Evolutionary conservation across 306 rosid species (phyloP).

Genomic region (Pterocarpus macrocarpus): DNA sequence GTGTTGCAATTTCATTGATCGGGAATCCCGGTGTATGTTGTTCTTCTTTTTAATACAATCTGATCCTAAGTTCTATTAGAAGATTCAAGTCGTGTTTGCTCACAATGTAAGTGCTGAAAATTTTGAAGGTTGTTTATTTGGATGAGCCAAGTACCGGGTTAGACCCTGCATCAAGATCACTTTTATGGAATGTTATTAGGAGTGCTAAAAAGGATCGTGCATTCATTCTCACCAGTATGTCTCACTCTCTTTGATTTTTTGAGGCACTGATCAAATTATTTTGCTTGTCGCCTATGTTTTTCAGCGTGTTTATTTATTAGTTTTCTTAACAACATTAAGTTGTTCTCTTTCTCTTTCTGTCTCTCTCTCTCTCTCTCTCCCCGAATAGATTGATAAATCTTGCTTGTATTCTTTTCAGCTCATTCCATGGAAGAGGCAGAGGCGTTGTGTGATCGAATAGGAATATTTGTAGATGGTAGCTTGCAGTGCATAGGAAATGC

Average conservation of each 20-base stretch:
- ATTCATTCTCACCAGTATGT: conserved; percentile 84
- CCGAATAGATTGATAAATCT: conserved; percentile 24
- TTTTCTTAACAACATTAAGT: conserved; percentile 4
- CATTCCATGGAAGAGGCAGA: conserved; percentile 99
- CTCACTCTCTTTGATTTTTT: conserved; percentile 42
- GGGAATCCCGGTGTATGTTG: conserved; percentile 81
- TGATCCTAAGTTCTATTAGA: not conserved
- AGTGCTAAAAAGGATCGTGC: conserved; percentile 83
- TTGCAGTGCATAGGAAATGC: conserved; percentile 94
- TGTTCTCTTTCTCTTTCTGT: not conserved
- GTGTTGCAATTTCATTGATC: conserved; percentile 85
- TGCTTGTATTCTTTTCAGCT: conserved; percentile 61
- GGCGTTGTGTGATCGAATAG: conserved; percentile 81
- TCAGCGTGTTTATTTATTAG: conserved; percentile 15
- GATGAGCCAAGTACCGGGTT: conserved; percentile 95
- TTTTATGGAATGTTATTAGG: conserved; percentile 80
- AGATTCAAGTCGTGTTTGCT: conserved; percentile 19
- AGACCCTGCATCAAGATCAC: conserved; percentile 89
- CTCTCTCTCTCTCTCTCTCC: not conserved
- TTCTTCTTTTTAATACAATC: conserved; percentile 36
- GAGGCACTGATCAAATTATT: not conserved
- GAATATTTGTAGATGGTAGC: conserved; percentile 82
- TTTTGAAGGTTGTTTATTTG: conserved; percentile 86
- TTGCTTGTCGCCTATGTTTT: conserved; percentile 6
- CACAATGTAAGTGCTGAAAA: not conserved